Percentiles rank a stretch among this genome's conserved stretches.
These are phyloP conservation scores for Poronia punctata DNA, from an alignment of 495 filamentous ascomycete species.

Conservation along the genomic window DNA sequence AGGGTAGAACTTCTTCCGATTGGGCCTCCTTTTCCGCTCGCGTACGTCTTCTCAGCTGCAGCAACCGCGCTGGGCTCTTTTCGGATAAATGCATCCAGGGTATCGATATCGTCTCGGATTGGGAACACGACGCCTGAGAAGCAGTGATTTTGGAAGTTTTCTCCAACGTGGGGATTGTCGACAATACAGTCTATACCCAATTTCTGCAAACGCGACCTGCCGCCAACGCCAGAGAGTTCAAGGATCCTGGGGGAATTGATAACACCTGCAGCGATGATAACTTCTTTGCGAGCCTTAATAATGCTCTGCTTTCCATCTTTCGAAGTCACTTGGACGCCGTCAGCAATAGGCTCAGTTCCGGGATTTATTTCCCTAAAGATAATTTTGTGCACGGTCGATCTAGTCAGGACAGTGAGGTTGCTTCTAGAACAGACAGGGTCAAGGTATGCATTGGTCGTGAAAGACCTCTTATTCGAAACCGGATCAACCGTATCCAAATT, in stretches of 20 bases:
- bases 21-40: too few species aligned
- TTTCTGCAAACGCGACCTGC: conserved; percentile 48
- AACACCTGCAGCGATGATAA: conserved; percentile 52
- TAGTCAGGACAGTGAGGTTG: conserved; percentile 37
- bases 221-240: conserved; percentile 70
- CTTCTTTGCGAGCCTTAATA: conserved; percentile 28
- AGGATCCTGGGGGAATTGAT: conserved; percentile 53
- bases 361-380: conserved; percentile 26
- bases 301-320: background rate
- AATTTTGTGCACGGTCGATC: conserved; percentile 38
- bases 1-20: too few species aligned
- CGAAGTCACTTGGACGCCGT: background rate
- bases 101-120: conserved; percentile 46
- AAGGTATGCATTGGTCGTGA: too few species aligned
- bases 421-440: too few species aligned
- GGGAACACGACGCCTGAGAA: conserved; percentile 32
- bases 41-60: too few species aligned
- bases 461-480: too few species aligned
- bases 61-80: too few species aligned
- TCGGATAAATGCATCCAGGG: conserved; percentile 65
- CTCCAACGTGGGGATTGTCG: conserved; percentile 68
- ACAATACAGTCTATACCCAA: conserved; percentile 59
- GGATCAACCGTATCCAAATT: too few species aligned
- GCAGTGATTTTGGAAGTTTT: conserved; percentile 52
- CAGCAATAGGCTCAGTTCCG: background rate